Evolutionary conservation across 2,329 filamentous ascomycete species (phyloP).

Genomic region (Aspergillus novoparasiticus): DNA sequence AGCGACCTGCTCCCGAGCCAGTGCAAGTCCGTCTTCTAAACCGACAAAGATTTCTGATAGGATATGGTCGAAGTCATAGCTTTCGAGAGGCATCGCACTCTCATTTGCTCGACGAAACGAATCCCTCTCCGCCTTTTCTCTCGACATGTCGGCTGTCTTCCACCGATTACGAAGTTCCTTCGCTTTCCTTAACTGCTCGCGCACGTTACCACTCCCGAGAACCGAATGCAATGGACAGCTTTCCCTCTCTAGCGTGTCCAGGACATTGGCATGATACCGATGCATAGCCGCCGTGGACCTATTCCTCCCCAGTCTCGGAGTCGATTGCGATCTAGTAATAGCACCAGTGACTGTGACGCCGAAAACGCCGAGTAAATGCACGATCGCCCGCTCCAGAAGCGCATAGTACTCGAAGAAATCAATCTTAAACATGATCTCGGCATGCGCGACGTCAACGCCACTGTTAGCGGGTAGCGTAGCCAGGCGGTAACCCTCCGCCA

Average conservation of each 20-base stretch:
- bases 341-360: slow-evolving; percentile 55
- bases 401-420: slow-evolving; percentile 79
- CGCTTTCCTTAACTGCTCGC: slow-evolving; percentile 62
- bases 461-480: slow-evolving; percentile 41
- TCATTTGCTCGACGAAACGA: slow-evolving; percentile 20
- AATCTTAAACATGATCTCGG: slow-evolving; percentile 73
- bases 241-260: slow-evolving; percentile 61
- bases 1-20: slow-evolving; percentile 53
- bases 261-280: slow-evolving; percentile 70
- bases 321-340: slow-evolving; percentile 15
- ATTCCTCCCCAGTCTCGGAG: background rate
- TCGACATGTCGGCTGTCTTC: slow-evolving; percentile 65
- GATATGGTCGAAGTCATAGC: slow-evolving; percentile 65
- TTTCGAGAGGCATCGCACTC: slow-evolving; percentile 50
- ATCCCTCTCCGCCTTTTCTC: slow-evolving; percentile 27
- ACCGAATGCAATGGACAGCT: slow-evolving; percentile 59
- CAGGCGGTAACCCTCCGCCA: slow-evolving; percentile 59
- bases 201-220: slow-evolving; percentile 59
- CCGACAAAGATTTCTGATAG: slow-evolving; percentile 60
- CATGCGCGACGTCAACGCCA: slow-evolving; percentile 34
- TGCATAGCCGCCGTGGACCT: slow-evolving; percentile 43
- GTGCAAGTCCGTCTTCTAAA: slow-evolving; percentile 59
- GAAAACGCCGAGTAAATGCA: slow-evolving; percentile 67
- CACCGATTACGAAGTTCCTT: slow-evolving; percentile 73
- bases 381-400: slow-evolving; percentile 70